Conservation (phyloP, 441 rosid species). For the Eruca vesicaria region DNA sequence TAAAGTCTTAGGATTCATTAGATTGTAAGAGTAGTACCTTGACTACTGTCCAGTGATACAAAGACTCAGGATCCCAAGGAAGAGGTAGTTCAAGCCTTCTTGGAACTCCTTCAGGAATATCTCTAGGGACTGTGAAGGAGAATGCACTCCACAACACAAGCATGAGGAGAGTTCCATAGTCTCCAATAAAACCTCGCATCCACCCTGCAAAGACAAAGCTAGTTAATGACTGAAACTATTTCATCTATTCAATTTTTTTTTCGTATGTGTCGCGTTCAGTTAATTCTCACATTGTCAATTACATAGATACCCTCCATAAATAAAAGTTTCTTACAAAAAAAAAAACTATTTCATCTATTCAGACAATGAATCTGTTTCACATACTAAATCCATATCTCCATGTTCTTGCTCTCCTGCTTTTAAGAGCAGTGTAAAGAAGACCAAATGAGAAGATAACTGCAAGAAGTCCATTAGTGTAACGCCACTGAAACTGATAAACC, state of each 20-base stretch:
- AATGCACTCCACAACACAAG: slow-evolving; percentile 67
- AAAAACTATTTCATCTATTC: background rate
- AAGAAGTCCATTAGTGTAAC: slow-evolving; percentile 71
- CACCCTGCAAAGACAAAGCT: slow-evolving; percentile 47
- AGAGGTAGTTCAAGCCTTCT: slow-evolving; percentile 70
- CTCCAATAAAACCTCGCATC: slow-evolving; percentile 70
- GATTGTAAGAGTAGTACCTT: slow-evolving; percentile 43
- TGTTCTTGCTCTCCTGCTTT: slow-evolving; percentile 72
- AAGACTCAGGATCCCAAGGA: slow-evolving; percentile 65
- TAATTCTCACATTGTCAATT: too few species aligned
- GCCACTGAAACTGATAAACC: slow-evolving; percentile 70
- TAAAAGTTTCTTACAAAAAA: too few species aligned
- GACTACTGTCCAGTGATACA: slow-evolving; percentile 75
- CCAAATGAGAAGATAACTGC: slow-evolving; percentile 73
- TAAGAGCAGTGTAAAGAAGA: slow-evolving; percentile 56
- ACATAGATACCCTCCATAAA: too few species aligned
- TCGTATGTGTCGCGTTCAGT: too few species aligned
- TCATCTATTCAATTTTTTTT: too few species aligned
- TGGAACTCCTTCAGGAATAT: slow-evolving; percentile 71
- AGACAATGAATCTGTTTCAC: background rate
- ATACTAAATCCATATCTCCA: slow-evolving; percentile 81
- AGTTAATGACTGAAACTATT: background rate
- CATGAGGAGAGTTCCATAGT: slow-evolving; percentile 83
- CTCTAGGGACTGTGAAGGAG: slow-evolving; percentile 49
- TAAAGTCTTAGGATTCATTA: background rate